A percentile compares a stretch with the other conserved stretches of the same genome.
Evolutionary conservation across 2,329 filamentous ascomycete genomes (phyloP).

Genomic region (Pestalotiopsis sp.): DNA sequence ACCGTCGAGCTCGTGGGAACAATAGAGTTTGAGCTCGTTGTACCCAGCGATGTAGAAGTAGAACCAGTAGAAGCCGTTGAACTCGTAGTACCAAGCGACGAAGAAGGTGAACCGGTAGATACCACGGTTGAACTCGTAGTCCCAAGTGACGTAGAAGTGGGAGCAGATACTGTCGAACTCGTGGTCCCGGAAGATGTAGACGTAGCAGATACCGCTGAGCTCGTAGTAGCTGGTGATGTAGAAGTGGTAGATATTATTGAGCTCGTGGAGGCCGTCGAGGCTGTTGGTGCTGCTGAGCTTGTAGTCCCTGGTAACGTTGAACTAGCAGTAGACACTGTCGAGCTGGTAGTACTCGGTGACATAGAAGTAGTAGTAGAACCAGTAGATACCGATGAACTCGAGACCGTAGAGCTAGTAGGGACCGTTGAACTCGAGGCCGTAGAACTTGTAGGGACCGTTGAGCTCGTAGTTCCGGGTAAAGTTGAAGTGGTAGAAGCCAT

Average conservation of each 20-base stretch:
- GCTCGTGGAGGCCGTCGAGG: no score
- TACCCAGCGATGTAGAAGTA: background rate
- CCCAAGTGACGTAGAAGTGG: background rate
- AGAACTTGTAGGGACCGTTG: no score
- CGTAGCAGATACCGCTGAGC: background rate
- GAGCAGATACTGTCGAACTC: background rate
- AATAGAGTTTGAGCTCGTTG: background rate
- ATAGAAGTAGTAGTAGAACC: no score
- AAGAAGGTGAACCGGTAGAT: background rate
- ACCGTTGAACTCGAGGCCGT: no score
- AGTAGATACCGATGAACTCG: no score
- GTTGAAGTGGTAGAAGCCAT: no score
- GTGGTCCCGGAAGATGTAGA: background rate
- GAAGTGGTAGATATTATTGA: no score
- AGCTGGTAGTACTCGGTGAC: background rate
- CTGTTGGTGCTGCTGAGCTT: background rate
- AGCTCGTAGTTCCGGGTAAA: no score
- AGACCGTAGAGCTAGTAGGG: no score
- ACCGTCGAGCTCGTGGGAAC: background rate
- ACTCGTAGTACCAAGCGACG: background rate
- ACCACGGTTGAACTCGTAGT: background rate
- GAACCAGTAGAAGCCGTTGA: no score
- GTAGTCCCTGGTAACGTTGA: background rate
- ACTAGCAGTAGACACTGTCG: background rate
- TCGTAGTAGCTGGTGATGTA: background rate